Evolutionary conservation across 2,329 filamentous ascomycete genomes (phyloP).

Genomic region (Colletotrichum sp.): DNA sequence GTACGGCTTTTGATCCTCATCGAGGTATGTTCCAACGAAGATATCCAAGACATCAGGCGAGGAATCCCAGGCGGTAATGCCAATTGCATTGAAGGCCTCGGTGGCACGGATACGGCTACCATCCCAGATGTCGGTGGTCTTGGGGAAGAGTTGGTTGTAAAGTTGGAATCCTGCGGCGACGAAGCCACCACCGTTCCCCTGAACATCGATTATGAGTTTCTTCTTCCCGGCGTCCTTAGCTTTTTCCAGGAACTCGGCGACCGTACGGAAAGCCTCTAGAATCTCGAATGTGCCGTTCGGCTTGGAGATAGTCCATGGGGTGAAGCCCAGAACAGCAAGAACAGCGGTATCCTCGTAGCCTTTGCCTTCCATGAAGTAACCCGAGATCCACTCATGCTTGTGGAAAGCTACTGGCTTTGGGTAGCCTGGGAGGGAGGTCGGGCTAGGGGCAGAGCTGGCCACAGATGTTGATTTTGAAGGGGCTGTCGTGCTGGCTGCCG

Average conservation of each 20-base stretch:
- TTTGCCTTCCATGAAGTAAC: slow-evolving; percentile 32
- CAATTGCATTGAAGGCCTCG: slow-evolving; percentile 19
- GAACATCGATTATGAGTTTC: slow-evolving; percentile 69
- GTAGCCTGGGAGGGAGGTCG: slow-evolving; percentile 24
- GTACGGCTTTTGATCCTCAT: slow-evolving; percentile 39
- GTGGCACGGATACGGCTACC: slow-evolving; percentile 23
- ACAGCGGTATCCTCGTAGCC: slow-evolving; percentile 32
- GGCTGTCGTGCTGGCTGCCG: not conserved
- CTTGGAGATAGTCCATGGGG: not conserved
- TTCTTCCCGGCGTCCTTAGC: slow-evolving; percentile 54
- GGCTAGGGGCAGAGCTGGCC: not conserved
- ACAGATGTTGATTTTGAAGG: not conserved
- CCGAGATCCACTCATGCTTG: slow-evolving; percentile 25
- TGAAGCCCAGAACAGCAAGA: slow-evolving; percentile 27
- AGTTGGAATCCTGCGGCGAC: slow-evolving; percentile 50
- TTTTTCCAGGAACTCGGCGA: slow-evolving; percentile 48
- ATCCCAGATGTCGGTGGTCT: slow-evolving; percentile 9
- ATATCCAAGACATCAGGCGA: not conserved
- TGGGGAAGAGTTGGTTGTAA: slow-evolving; percentile 48
- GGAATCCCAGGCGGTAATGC: not conserved
- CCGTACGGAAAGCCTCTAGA: slow-evolving; percentile 23
- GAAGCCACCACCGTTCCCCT: slow-evolving; percentile 64
- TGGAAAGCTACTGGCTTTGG: slow-evolving; percentile 29
- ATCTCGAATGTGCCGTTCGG: slow-evolving; percentile 7
- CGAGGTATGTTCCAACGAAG: slow-evolving; percentile 5